Base-by-base conservation (phyloP, 208 protist genomes). In the Leishmania aethiopica region DNA sequence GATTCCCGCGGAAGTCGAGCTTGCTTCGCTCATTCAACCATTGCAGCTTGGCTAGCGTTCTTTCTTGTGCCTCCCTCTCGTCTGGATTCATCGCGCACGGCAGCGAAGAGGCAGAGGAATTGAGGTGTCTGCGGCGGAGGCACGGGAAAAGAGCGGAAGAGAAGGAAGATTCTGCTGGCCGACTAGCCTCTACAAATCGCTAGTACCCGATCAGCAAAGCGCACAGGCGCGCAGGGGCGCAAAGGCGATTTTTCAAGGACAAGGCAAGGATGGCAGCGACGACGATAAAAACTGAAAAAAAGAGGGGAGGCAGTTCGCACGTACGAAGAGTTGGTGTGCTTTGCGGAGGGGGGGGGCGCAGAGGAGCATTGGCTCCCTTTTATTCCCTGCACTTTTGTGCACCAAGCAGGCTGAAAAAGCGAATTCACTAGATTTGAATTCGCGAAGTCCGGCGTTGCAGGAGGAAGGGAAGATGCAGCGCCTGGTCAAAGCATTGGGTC, bases 1-100 rank as follows among this genome's bases (percentile, higher is more conserved):
- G 92, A 78, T 97, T 97, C 0, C 93, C 93, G n/a, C 93, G 95
- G 82, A 93, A 97, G 53, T 94, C 92, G 35, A 80, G 71, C 42
- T 93, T 91, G 57, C 80, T 88, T 22, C 93, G 87, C 76, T 96
- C 91, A 60, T 84, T 94, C 32, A 96, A 62, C 93, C 95, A 97
- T 37, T 93, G 86, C 53, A 97, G 81, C 87, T 91, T 91, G 15
- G 87, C 86, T n/a, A 96, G 82, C 37, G 90, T 78, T 72, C 90
- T 91, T 25, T 93, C 89, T 45, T 95, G 90, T 78, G 85, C 80
- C 55, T 88, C 85, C 40, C 74, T 72, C 75, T 89, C 89, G 4
- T 85, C 83, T 11, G 67, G 45, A 28, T 78, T 84, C 86, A 90
- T 91, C 28, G 40, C 49, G 13, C 22, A 32, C 64, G 4, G 19